phyloP scores from a whole-genome alignment of 1,284 basidiomycete genomes.

The Fomitopsis pinicola region DNA sequence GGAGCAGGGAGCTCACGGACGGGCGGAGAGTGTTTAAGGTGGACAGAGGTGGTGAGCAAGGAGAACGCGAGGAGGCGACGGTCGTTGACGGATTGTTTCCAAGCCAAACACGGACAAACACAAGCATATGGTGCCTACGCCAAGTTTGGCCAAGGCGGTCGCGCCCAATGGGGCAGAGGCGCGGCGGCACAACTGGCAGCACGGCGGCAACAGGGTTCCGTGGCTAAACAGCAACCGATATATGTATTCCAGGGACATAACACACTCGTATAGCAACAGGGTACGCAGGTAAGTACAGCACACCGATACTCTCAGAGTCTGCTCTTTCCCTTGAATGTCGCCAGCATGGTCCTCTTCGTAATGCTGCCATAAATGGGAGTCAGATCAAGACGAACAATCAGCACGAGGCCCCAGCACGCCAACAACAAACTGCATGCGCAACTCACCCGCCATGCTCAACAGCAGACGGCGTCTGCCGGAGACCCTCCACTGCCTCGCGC shows the following conservation, averaged over 20 bases:
- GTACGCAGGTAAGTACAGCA: neutral
- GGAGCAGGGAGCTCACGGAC: conserved; percentile 24
- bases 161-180: neutral
- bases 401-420: neutral
- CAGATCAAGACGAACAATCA: neutral
- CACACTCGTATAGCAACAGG: neutral
- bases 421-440: neutral
- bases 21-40: conserved; percentile 14
- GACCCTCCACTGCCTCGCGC: conserved; percentile 49
- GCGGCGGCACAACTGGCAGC: neutral
- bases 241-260: neutral
- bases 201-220: neutral
- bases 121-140: conserved; percentile 1
- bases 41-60: conserved; percentile 4
- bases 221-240: neutral
- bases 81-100: neutral
- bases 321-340: conserved; percentile 62
- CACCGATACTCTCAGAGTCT: conserved; percentile 34
- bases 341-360: conserved; percentile 71
- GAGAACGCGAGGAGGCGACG: conserved; percentile 9
- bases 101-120: conserved; percentile 3
- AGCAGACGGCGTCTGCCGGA: conserved; percentile 56
- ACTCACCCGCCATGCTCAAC: conserved; percentile 76
- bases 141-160: neutral
- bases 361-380: conserved; percentile 43